Evolutionary conservation across 2,329 filamentous ascomycete species (phyloP).

Genomic region (Colletotrichum horii): DNA sequence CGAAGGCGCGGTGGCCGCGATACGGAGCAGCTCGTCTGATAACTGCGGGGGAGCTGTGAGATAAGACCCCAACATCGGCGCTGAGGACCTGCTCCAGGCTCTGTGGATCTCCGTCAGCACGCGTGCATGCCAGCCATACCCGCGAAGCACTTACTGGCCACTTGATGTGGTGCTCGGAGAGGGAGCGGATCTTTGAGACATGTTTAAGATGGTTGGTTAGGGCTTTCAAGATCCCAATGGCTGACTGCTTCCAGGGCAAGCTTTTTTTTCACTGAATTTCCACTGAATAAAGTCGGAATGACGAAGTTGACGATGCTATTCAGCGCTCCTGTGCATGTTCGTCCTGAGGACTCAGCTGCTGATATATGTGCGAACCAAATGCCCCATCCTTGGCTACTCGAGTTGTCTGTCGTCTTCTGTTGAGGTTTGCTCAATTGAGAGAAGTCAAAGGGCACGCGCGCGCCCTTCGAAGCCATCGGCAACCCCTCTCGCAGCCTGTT

Average conservation of each 20-base stretch:
- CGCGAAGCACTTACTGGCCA: not conserved
- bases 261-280: not conserved
- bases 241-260: not conserved
- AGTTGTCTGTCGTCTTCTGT: not conserved
- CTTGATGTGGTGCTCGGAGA: not conserved
- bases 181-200: constrained; percentile 3
- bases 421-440: not conserved
- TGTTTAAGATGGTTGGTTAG: not conserved
- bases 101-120: constrained; percentile 1
- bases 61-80: not conserved
- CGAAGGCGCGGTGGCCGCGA: not conserved
- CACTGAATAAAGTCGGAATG: not conserved
- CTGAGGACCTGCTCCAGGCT: not conserved
- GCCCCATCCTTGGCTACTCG: not conserved
- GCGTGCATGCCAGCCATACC: not conserved
- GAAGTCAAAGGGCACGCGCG: constrained; percentile 1
- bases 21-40: not conserved
- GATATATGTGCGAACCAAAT: constrained; percentile 1
- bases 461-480: not conserved
- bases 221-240: not conserved
- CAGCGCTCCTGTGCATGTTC: not conserved
- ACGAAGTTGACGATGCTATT: not conserved
- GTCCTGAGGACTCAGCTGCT: not conserved
- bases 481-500: not conserved
- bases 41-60: not conserved